A percentile compares a stretch with the other conserved stretches of the same genome.
These are phyloP conservation scores for Prunus persica DNA, from an alignment of 306 rosid species.

Conservation along the genomic window Prunus_persica_NCBIv2 NC_034010.1:1591001-1591500, in stretches of 20 bases:
- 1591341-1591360: constrained; percentile 60
- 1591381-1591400: constrained; percentile 28
- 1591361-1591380: constrained; percentile 50
- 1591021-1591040: constrained; percentile 76
- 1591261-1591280: background rate
- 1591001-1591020: constrained; percentile 48
- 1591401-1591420: constrained; percentile 69
- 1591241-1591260: background rate
- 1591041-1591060: constrained; percentile 68
- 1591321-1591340: constrained; percentile 71
- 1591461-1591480: constrained; percentile 34
- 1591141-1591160: constrained; percentile 27
- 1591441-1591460: constrained; percentile 41
- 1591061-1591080: constrained; percentile 74
- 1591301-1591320: background rate
- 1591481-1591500: constrained; percentile 52
- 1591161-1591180: background rate
- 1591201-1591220: background rate
- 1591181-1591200: background rate
- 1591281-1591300: background rate
- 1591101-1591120: constrained; percentile 55
- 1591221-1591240: background rate
- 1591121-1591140: constrained; percentile 53
- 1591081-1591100: constrained; percentile 56
- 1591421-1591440: constrained; percentile 60